A percentile compares a stretch with the other conserved stretches of the same genome.
Conservation (phyloP, 2,329 filamentous ascomycete genomes). For the Cylindrodendrum hubeiense region DNA sequence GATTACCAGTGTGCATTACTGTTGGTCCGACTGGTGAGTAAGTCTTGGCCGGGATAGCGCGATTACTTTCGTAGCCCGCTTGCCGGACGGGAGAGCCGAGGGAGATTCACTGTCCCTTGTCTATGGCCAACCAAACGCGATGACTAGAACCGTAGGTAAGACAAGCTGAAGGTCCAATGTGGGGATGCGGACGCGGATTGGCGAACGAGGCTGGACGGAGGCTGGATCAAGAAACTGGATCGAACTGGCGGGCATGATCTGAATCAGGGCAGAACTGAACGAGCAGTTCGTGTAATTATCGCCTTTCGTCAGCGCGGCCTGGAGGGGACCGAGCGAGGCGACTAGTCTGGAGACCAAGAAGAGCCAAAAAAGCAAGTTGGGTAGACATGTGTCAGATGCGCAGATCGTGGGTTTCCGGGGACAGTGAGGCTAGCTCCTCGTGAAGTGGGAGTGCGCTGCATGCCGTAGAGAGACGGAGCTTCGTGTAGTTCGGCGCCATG, state of each 20-base stretch:
- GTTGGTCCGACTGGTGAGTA: not conserved
- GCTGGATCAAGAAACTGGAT: conserved; percentile 6
- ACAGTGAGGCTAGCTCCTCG: not conserved
- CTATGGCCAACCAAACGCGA: conserved; percentile 5
- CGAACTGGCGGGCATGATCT: conserved; percentile 6
- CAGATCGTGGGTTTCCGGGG: conserved; percentile 12
- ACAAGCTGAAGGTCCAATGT: conserved; percentile 1
- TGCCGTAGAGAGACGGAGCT: conserved; percentile 15
- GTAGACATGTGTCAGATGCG: conserved; percentile 18
- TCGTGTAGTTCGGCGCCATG: conserved; percentile 4
- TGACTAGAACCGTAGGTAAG: conserved; percentile 2
- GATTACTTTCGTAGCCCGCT: conserved; percentile 9
- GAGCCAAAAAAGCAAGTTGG: conserved; percentile 13
- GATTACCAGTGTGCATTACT: conserved; percentile 25
- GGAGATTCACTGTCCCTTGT: not conserved
- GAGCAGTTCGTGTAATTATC: conserved; percentile 6
- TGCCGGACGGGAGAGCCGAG: not conserved
- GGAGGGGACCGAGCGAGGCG: not conserved
- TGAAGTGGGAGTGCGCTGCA: not conserved
- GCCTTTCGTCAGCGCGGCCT: not conserved
- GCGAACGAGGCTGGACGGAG: conserved; percentile 4
- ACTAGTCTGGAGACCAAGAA: conserved; percentile 1
- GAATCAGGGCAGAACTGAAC: conserved; percentile 18
- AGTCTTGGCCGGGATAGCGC: not conserved
- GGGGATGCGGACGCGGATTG: conserved; percentile 8